These are phyloP conservation scores for Dothiorella sarmentorum DNA, from an alignment of 2,329 filamentous ascomycete genomes.

Conservation along the genomic window DNA sequence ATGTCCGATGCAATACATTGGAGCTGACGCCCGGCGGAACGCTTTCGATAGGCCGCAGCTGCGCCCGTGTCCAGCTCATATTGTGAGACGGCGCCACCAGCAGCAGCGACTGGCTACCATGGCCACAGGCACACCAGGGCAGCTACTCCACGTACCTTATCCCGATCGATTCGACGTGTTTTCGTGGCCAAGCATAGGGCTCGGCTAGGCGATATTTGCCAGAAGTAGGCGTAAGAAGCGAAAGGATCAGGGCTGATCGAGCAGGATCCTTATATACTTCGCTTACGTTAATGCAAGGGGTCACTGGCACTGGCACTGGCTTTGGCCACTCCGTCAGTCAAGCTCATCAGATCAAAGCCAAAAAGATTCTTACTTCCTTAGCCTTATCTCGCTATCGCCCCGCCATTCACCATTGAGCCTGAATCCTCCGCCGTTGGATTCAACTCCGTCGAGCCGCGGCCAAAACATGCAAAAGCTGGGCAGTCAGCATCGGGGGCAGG, in stretches of 20 bases:
- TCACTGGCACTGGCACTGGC: too few relatives aligned
- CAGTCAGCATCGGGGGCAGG: neutral
- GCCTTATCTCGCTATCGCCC: neutral
- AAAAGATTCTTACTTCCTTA: neutral
- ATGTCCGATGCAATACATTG: neutral
- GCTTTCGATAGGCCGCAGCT: neutral
- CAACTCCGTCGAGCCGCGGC: too few relatives aligned
- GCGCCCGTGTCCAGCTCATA: neutral
- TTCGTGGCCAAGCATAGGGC: neutral
- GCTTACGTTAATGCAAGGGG: neutral
- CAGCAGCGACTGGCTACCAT: neutral
- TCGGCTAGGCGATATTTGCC: slow-evolving; percentile 2
- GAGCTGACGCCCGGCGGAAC: neutral
- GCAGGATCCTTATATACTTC: neutral
- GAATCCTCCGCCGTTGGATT: too few relatives aligned
- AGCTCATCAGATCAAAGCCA: neutral
- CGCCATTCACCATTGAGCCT: too few relatives aligned
- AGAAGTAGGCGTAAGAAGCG: neutral
- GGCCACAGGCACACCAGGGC: neutral
- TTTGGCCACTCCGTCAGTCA: neutral
- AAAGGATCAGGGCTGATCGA: slow-evolving; percentile 2
- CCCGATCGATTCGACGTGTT: neutral
- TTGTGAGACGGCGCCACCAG: neutral
- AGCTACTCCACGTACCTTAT: neutral
- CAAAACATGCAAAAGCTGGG: too few relatives aligned